These are phyloP conservation scores for Ascocoryne sarcoides DNA, from an alignment of 2,329 filamentous ascomycete species.

Conservation along the genomic window DNA sequence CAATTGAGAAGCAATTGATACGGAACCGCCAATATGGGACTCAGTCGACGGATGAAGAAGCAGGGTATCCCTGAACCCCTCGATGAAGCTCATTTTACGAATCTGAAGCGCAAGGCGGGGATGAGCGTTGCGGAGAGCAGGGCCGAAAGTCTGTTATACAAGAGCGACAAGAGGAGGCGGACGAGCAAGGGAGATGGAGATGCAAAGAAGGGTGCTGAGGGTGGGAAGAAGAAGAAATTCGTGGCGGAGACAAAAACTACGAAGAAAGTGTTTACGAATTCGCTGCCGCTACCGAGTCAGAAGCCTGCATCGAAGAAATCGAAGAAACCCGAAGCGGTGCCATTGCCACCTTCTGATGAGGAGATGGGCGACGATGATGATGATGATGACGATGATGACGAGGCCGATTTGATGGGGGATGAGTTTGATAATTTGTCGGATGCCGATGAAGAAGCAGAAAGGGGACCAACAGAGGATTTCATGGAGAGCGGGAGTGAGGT, in stretches of 20 bases:
- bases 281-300: conserved; percentile 26
- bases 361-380: conserved; percentile 30
- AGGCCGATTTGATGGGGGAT: conserved; percentile 38
- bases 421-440: conserved; percentile 31
- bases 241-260: conserved; percentile 23
- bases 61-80: conserved; percentile 80
- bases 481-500: conserved; percentile 34
- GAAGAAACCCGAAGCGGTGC: conserved; percentile 34
- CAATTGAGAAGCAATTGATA: background rate
- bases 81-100: conserved; percentile 70
- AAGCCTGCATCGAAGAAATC: conserved; percentile 30
- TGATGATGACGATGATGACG: conserved; percentile 32
- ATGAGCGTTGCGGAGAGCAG: conserved; percentile 52
- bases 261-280: conserved; percentile 29
- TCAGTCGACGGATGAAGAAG: conserved; percentile 88
- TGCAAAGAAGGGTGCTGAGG: conserved; percentile 29
- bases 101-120: conserved; percentile 76
- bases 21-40: conserved; percentile 58
- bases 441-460: conserved; percentile 29
- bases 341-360: conserved; percentile 33
- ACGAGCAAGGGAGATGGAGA: conserved; percentile 32
- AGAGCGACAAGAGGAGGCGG: conserved; percentile 57
- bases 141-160: conserved; percentile 36
- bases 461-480: conserved; percentile 48
- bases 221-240: conserved; percentile 35